Evolutionary conservation across 768 basidiomycete species (phyloP), one percentile per base, ranked within the genome.

Genomic region (Russula olivacea): DNA sequence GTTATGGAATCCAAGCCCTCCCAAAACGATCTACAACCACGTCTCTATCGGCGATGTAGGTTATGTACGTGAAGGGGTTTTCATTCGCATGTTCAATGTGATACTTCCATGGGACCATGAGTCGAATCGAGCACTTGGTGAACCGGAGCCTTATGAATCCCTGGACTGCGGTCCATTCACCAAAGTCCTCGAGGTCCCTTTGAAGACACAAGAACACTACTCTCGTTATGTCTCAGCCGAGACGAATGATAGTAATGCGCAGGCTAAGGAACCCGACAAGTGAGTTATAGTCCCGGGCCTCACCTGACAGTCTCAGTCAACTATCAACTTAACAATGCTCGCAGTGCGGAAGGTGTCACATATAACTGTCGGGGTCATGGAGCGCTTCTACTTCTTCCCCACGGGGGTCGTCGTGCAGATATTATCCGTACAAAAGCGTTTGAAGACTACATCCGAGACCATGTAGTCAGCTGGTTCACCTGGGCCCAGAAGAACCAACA

Each of bases 31-130:
- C 17, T 69, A 68, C 23, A 43, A 63, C n/a, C 28, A 23, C 0
- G 68, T 68, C 55, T 32, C 43, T 1, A 55, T 68, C 28, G 68
- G 65, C 3, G 68, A 69, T 45, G 68, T 69, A 38, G 68, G 68
- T 5, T 68, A 59, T n/a, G 23, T 68, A 9, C 14, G 25, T 12
- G 38, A 61, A 4, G 68, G 68, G 3, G 25, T 30, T 36, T 69
- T 69, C 40, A 25, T 52, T 51, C 60, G 64, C 43, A 59, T 68
- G 34, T 66, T 68, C 61, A 69, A 67, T 21, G 57, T 50, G 14
- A 54, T 58, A 3, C 50, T 52, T 43, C 40, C 50, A 5, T 52
- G 40, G 52, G 30, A 45, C 21, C 6, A 61, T 28, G 41, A 53
- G 30, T 61, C 25, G 19, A 48, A 61, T 28, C 6, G 7, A 15